phyloP scores from a whole-genome alignment of 495 filamentous ascomycete genomes.

The Annulohypoxylon maeteangense region DNA sequence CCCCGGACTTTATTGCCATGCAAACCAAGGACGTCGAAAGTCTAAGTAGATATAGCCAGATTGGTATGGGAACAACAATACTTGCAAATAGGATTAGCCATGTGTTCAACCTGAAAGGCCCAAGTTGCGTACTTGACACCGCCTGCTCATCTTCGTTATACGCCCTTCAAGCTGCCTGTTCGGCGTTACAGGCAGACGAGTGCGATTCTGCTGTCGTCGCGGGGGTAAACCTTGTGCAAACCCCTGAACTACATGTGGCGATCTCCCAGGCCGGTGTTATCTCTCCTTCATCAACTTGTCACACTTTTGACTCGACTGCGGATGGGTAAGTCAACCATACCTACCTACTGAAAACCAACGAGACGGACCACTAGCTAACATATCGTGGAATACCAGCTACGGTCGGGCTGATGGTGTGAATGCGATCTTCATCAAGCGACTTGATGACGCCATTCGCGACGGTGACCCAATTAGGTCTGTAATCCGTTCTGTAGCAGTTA shows the following conservation, averaged over 20 bases:
- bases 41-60: constrained; percentile 55
- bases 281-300: constrained; percentile 55
- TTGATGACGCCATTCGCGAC: constrained; percentile 56
- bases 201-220: constrained; percentile 52
- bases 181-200: constrained; percentile 51
- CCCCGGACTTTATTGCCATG: constrained; percentile 50
- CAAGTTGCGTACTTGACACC: constrained; percentile 60
- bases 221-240: constrained; percentile 51
- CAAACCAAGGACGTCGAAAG: constrained; percentile 51
- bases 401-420: constrained; percentile 43
- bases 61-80: constrained; percentile 62
- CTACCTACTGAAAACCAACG: too few species aligned
- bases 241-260: constrained; percentile 46
- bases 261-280: constrained; percentile 53
- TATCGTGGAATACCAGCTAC: constrained; percentile 9
- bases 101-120: constrained; percentile 60
- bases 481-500: constrained; percentile 57
- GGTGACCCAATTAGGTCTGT: constrained; percentile 60
- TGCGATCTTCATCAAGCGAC: constrained; percentile 56
- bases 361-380: constrained; percentile 15
- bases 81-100: constrained; percentile 65
- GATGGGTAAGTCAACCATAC: constrained; percentile 44
- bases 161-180: constrained; percentile 47
- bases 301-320: constrained; percentile 52
- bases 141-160: constrained; percentile 60